Evolutionary conservation across 352 stramenopile species (phyloP).

Genomic region (Aphanomyces stellatus): DNA sequence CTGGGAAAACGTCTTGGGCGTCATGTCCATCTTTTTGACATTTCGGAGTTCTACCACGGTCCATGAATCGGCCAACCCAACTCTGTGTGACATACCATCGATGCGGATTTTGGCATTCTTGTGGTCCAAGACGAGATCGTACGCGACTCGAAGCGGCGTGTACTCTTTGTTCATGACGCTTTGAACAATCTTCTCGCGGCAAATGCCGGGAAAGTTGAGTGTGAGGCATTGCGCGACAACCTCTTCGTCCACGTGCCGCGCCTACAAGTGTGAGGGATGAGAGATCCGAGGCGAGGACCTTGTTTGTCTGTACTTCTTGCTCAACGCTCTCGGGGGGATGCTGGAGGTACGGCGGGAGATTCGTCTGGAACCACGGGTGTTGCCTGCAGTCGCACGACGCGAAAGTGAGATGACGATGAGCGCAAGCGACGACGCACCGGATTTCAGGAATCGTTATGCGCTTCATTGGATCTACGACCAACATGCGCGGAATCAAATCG

Average conservation of each 20-base stretch:
- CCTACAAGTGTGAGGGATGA: no score
- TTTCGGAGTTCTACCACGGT: slow-evolving; percentile 49
- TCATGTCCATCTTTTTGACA: slow-evolving; percentile 53
- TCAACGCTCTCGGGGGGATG: slow-evolving; percentile 94
- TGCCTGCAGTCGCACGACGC: slow-evolving; percentile 29
- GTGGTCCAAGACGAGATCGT: slow-evolving; percentile 97
- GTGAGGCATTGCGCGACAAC: slow-evolving; percentile 50
- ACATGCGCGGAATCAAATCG: slow-evolving; percentile 97
- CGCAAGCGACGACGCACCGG: slow-evolving; percentile 29
- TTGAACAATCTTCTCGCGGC: slow-evolving; percentile 45
- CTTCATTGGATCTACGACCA: slow-evolving; percentile 99
- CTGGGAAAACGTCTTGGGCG: slow-evolving; percentile 70
- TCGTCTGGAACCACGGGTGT: slow-evolving; percentile 98
- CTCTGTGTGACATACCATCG: slow-evolving; percentile 32
- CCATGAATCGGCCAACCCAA: neutral
- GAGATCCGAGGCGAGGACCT: no score
- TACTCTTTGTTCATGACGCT: slow-evolving; percentile 46
- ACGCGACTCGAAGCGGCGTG: slow-evolving; percentile 87
- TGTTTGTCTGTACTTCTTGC: slow-evolving; percentile 90
- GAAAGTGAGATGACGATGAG: neutral
- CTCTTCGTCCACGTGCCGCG: slow-evolving; percentile 74
- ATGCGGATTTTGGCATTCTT: slow-evolving; percentile 95
- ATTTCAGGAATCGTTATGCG: slow-evolving; percentile 98
- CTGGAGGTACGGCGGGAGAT: slow-evolving; percentile 96
- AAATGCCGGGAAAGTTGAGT: slow-evolving; percentile 41